Evolutionary conservation across 2,329 filamentous ascomycete genomes (phyloP).

Genomic region (Ceratocystis colombiana): DNA sequence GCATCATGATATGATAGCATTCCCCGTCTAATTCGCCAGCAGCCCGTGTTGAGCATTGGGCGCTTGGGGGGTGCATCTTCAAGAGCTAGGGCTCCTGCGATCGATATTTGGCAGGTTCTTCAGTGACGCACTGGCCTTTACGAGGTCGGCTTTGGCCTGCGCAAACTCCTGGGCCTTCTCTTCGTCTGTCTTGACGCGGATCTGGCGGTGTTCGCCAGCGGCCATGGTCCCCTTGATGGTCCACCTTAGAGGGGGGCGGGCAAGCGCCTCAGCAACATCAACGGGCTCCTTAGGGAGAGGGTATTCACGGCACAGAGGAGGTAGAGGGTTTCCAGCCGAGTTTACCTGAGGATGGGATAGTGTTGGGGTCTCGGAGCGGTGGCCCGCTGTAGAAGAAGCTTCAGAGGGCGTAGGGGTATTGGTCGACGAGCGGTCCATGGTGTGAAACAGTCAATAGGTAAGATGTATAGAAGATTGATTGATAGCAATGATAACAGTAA

Average conservation of each 20-base stretch:
- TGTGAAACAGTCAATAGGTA: too few relatives aligned
- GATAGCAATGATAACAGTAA: too few relatives aligned
- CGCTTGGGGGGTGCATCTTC: background rate
- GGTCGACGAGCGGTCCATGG: conserved; percentile 20
- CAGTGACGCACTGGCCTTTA: conserved; percentile 31
- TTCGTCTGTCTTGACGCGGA: conserved; percentile 31
- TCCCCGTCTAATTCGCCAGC: background rate
- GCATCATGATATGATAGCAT: too few relatives aligned
- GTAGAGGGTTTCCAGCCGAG: conserved; percentile 31
- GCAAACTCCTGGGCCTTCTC: conserved; percentile 37
- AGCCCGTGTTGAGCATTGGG: background rate
- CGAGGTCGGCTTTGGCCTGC: conserved; percentile 40
- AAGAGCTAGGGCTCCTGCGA: background rate
- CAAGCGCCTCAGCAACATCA: conserved; percentile 37
- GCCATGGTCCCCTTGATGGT: conserved; percentile 34
- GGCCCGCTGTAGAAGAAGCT: conserved; percentile 13
- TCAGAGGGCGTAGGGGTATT: conserved; percentile 22
- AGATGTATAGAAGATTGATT: too few relatives aligned
- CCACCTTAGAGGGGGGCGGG: conserved; percentile 38
- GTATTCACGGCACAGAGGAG: conserved; percentile 33
- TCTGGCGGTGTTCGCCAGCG: conserved; percentile 29
- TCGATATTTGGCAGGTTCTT: background rate
- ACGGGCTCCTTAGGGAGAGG: conserved; percentile 36
- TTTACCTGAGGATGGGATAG: background rate
- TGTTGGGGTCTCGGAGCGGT: conserved; percentile 1